Evolutionary conservation across 192 early-diverging fungal genomes (phyloP).

Genomic region (Rhizophagus clarus): DNA sequence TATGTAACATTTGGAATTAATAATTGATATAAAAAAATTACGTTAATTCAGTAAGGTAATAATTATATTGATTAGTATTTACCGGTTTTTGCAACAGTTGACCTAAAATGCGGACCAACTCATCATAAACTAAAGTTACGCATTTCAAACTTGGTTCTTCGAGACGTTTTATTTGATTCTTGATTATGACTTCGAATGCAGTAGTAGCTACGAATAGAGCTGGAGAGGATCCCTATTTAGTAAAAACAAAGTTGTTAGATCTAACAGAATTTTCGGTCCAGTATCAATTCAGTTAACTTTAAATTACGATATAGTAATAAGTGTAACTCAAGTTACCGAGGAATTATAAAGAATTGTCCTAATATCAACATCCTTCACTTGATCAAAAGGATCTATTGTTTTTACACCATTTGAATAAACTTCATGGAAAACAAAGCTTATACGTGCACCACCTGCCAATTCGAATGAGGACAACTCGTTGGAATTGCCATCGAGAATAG

Average conservation of each 20-base stretch:
- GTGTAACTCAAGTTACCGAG: constrained; percentile 53
- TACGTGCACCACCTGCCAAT: constrained; percentile 96
- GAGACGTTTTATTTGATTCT: constrained; percentile 97
- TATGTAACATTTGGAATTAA: neutral
- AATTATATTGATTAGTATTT: neutral
- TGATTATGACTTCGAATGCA: constrained; percentile 97
- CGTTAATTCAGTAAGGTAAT: neutral
- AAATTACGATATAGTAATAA: neutral
- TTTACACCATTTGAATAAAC: constrained; percentile 91
- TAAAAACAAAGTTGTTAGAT: neutral
- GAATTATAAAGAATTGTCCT: constrained; percentile 98
- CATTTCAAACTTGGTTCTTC: constrained; percentile 98
- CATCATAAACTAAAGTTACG: constrained; percentile 95
- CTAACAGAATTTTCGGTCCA: neutral
- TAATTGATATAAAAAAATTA: neutral
- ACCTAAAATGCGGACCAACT: constrained; percentile 93
- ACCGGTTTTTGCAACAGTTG: constrained; percentile 89
- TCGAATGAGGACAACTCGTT: constrained; percentile 94
- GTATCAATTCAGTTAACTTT: neutral
- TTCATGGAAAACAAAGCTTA: constrained; percentile 99
- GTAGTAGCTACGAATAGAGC: constrained; percentile 97
- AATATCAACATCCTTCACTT: constrained; percentile 99
- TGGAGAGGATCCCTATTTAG: constrained; percentile 82
- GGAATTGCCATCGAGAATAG: constrained; percentile 94
- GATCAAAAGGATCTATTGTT: constrained; percentile 96